Base-by-base conservation (phyloP, 2,329 filamentous ascomycete species). In the Ophiostoma novo-ulmi region DNA sequence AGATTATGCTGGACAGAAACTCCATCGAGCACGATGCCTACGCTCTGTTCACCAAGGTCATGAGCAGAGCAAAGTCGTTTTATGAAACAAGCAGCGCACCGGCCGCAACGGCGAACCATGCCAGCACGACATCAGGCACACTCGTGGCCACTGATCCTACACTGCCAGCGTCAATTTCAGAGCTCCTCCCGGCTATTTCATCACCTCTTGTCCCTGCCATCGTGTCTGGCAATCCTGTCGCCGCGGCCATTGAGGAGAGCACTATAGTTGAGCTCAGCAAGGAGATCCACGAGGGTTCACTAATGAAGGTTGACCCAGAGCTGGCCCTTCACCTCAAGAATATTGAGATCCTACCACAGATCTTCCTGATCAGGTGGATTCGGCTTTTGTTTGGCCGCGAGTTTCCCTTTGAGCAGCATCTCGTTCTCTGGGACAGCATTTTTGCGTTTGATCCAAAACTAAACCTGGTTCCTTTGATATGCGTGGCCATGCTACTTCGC, bases 351-450 rank as follows among this genome's bases (percentile, higher is more conserved):
- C 81, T 97, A n/a, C 95, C 95, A 1, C 95, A 99, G 76, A 94
- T 99, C 68, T 99, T 98, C 77, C 82, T 98, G 35, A 96, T 98
- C 74, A 93, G 95, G 71, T 99, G 95, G 95, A 91, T 98, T 71
- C 88, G 95, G 38, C 86, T 99, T 0, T 81, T 99, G 0, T 98
- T 98, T 77, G 94, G 94, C 67, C 87, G 95, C 74, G 95, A 99
- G 78, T 98, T 97, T 75, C 88, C 92, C 0, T 96, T 98, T 73
- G 88, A 94, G 70, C 88, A 97, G 73, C 85, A 94, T 58, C 85
- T 99, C 52, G 82, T 87, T 31, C 85, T 99, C 70, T 99, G 95
- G 95, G 95, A 99, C 80, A 86, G 89, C 8, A 83, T 99, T 1
- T 96, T 99, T 78, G 91, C 94, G 1, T 88, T 96, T 76, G 94